phyloP scores from a whole-genome alignment of 2,329 filamentous ascomycete species.

The Hysterium pulicare region DNA sequence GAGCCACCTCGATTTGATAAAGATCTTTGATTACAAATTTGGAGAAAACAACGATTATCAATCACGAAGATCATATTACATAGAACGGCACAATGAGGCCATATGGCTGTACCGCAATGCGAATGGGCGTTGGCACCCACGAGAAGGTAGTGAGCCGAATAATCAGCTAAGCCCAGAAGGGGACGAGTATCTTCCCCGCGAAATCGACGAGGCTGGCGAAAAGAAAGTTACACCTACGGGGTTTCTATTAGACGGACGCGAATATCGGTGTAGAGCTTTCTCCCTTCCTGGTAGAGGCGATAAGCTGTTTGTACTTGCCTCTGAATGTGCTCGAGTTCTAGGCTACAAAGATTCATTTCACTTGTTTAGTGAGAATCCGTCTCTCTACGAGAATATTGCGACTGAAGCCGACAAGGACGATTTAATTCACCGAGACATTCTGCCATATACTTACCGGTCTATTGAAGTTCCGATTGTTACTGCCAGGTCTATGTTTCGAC shows the following conservation, averaged over 20 bases:
- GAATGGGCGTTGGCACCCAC: too few relatives aligned
- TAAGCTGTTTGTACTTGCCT: conserved; percentile 97
- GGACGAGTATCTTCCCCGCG: conserved; percentile 92
- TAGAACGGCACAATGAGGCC: too few relatives aligned
- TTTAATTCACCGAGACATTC: conserved; percentile 86
- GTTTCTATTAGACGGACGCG: conserved; percentile 73
- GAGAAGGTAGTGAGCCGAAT: too few relatives aligned
- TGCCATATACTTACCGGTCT: conserved; percentile 97
- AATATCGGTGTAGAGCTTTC: conserved; percentile 92
- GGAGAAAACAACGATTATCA: too few relatives aligned
- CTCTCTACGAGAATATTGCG: conserved; percentile 94
- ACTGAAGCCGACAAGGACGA: conserved; percentile 95
- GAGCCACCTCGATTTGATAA: too few relatives aligned
- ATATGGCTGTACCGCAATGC: too few relatives aligned
- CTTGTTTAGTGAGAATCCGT: conserved; percentile 97
- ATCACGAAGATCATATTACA: too few relatives aligned
- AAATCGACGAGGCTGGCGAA: conserved; percentile 89
- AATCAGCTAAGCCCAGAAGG: too few relatives aligned
- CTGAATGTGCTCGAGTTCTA: conserved; percentile 89
- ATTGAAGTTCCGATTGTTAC: conserved; percentile 97
- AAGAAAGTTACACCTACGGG: conserved; percentile 87
- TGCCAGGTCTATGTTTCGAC: conserved; percentile 95
- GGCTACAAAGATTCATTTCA: conserved; percentile 95
- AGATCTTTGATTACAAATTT: too few relatives aligned
- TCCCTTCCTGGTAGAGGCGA: conserved; percentile 86